Percentiles rank a stretch among this genome's conserved stretches.
phyloP scores from a whole-genome alignment of 78 protist genomes.

The Polysphondylium violaceum region DNA sequence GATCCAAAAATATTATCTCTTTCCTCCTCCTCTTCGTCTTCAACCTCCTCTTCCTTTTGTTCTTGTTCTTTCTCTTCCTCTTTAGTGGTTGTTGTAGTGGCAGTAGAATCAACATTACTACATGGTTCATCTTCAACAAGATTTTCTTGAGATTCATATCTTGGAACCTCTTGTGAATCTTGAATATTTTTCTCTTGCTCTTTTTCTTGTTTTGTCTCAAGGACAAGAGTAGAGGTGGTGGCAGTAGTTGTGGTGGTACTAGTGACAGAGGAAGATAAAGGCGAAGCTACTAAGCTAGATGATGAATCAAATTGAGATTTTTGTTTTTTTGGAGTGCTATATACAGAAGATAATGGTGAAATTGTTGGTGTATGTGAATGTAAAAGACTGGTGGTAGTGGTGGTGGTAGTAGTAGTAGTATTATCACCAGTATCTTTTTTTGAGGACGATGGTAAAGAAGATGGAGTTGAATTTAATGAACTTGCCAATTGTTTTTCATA shows the following conservation, averaged over 20 bases:
- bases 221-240: no score
- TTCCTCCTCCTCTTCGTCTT: constrained; percentile 8
- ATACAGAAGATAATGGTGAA: no score
- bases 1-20: no score
- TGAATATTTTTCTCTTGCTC: neutral
- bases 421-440: neutral
- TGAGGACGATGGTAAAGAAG: neutral
- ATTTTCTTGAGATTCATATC: neutral
- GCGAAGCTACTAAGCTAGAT: no score
- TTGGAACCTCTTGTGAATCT: neutral
- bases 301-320: no score
- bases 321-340: no score
- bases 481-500: neutral
- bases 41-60: neutral
- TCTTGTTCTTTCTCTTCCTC: neutral
- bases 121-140: neutral
- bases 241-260: no score
- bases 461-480: neutral
- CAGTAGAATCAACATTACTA: no score
- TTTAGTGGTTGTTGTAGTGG: neutral
- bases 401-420: neutral
- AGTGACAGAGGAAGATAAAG: no score
- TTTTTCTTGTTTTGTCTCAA: no score
- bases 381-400: neutral
- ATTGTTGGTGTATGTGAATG: no score